These are phyloP conservation scores for Coemansia sp. DNA, from an alignment of 192 early-diverging fungal genomes.

Conservation along the genomic window DNA sequence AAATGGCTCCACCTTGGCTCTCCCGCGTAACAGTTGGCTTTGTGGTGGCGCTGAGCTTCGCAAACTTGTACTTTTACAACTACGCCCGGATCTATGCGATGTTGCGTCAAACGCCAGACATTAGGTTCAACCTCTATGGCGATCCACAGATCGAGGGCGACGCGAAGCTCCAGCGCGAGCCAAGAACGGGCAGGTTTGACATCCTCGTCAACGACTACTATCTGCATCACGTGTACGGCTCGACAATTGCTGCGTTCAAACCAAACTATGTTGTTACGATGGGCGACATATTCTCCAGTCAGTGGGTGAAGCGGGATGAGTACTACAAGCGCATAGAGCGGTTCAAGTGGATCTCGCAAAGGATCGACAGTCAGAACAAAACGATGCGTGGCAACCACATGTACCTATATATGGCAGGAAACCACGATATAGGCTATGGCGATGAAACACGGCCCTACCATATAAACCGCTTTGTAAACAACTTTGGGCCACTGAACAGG, in stretches of 20 bases:
- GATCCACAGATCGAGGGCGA: conserved; percentile 74
- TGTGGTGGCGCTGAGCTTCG: conserved; percentile 17
- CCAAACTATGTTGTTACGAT: conserved; percentile 63
- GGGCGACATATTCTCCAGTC: conserved; percentile 70
- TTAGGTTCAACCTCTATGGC: conserved; percentile 63
- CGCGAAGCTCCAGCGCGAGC: conserved; percentile 61
- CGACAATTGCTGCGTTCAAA: conserved; percentile 50
- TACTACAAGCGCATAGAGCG: conserved; percentile 60
- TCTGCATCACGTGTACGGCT: conserved; percentile 60
- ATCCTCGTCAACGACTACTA: conserved; percentile 63
- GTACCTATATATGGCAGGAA: conserved; percentile 61
- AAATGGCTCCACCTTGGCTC: conserved; percentile 10
- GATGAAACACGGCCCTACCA: conserved; percentile 58
- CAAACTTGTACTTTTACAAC: conserved; percentile 46
- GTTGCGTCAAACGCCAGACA: conserved; percentile 21
- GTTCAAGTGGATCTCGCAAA: conserved; percentile 61
- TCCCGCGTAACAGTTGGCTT: conserved; percentile 18
- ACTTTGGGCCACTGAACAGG: conserved; percentile 61
- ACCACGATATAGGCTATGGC: conserved; percentile 72
- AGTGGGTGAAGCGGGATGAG: conserved; percentile 61
- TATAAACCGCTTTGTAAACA: conserved; percentile 57
- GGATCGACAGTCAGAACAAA: conserved; percentile 27
- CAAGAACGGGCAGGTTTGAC: conserved; percentile 57
- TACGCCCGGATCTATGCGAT: conserved; percentile 31
- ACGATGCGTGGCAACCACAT: conserved; percentile 11